phyloP scores from a whole-genome alignment of 495 filamentous ascomycete species.

The Penicillium manginii region DNA sequence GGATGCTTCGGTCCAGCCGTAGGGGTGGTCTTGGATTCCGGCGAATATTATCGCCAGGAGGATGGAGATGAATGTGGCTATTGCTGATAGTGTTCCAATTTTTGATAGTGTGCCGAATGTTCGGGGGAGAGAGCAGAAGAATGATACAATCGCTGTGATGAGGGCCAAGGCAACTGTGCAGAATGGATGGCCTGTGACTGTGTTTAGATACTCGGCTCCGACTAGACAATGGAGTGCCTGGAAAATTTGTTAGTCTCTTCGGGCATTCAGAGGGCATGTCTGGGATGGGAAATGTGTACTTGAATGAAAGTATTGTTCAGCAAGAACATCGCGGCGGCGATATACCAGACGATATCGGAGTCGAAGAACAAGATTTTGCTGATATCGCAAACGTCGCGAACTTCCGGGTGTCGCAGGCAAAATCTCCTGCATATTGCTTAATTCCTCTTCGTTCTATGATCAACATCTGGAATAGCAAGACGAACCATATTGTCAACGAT shows the following conservation, averaged over 20 bases:
- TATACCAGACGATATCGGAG: slow-evolving; percentile 73
- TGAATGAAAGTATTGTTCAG: slow-evolving; percentile 83
- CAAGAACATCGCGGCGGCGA: slow-evolving; percentile 81
- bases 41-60: slow-evolving; percentile 76
- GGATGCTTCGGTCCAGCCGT: slow-evolving; percentile 53
- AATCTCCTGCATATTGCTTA: slow-evolving; percentile 59
- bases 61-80: slow-evolving; percentile 82
- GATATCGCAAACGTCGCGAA: slow-evolving; percentile 85
- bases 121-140: slow-evolving; percentile 72
- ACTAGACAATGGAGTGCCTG: slow-evolving; percentile 76
- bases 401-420: slow-evolving; percentile 78
- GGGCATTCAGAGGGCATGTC: no score
- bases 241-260: not conserved
- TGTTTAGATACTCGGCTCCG: slow-evolving; percentile 80
- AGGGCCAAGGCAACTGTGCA: slow-evolving; percentile 73
- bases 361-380: slow-evolving; percentile 81
- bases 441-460: not conserved
- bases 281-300: not conserved
- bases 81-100: slow-evolving; percentile 68
- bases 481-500: slow-evolving; percentile 73
- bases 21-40: slow-evolving; percentile 67
- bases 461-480: not conserved
- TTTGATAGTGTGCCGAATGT: slow-evolving; percentile 77
- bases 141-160: slow-evolving; percentile 68
- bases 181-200: slow-evolving; percentile 63